Evolutionary conservation across 148 eudicot genomes (phyloP), one percentile per base, ranked within the genome.

Genomic region (Rhododendron kiyosumense): DNA sequence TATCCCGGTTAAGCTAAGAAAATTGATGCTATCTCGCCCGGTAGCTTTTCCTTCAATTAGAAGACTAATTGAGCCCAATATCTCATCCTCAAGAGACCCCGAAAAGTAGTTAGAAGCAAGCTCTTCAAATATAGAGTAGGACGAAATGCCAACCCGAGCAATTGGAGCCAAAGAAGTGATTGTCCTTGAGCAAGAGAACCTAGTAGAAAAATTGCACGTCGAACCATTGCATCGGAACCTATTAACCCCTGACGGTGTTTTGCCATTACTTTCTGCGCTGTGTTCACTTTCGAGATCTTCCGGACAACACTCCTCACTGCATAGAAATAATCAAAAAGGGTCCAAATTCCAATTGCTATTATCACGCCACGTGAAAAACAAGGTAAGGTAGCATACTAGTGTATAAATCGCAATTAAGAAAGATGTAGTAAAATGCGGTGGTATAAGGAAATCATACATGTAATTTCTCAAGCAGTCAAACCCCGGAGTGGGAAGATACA

Each of bases 31-130:
- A 43, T 91, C 91, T 41, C 89, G 88, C 59, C 89, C 87, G n/a
- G 94, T 85, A 78, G 93, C 92, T 88, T 95, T 94, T 76, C 98
- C 99, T 86, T 94, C 94, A 76, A 95, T 90, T 84, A 96, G 82
- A 88, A 73, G 87, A 84, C 84, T 89, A 59, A 96, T 90, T 24
- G 98, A 95, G 48, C 84, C 76, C 91, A 95, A 79, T 57, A 91
- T 81, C 80, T 95, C 91, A 88, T 95, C 96, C 90, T 96, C 98
- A 84, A 89, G 52, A 51, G 82, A 86, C 17, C 96, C 95, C 87
- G 94, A 91, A 15, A 90, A 81, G 41, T 93, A 89, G 76, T 67
- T 82, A 46, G 92, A 94, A 87, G 88, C 90, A 81, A 94, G 83
- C 52, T 91, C 92, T 84, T 91, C 92, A 85, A 95, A 84, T 38